Conservation (phyloP, 129 eudicot genomes). For the Saussurea involucrata region DNA sequence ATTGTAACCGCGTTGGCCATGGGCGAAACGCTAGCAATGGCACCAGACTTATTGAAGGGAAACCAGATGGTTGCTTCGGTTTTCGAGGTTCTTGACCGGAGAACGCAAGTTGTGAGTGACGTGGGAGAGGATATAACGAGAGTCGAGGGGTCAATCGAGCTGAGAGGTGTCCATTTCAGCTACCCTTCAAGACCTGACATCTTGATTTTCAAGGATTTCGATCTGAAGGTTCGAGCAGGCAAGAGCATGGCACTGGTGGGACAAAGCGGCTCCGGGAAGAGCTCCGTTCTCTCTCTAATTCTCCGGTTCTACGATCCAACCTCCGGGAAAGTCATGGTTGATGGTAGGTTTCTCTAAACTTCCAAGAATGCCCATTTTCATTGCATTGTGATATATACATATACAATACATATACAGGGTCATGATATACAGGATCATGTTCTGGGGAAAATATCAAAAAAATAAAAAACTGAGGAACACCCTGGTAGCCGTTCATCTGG, state of each 20-base stretch:
- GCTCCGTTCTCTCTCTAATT: constrained; percentile 79
- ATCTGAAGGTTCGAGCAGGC: constrained; percentile 72
- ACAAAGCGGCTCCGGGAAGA: constrained; percentile 97
- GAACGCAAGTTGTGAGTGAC: constrained; percentile 66
- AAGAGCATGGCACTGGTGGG: constrained; percentile 92
- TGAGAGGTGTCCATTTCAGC: constrained; percentile 75
- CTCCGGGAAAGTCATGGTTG: constrained; percentile 81
- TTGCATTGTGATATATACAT: background rate
- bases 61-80: constrained; percentile 98
- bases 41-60: constrained; percentile 91
- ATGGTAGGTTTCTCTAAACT: constrained; percentile 50
- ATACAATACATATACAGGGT: too few species aligned
- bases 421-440: too few species aligned
- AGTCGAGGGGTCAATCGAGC: constrained; percentile 84
- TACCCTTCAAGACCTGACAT: constrained; percentile 95
- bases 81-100: constrained; percentile 86
- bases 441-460: too few species aligned
- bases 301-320: constrained; percentile 93
- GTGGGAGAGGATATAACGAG: constrained; percentile 75
- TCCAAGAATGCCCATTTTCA: background rate
- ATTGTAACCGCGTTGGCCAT: constrained; percentile 94
- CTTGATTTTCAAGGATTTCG: constrained; percentile 71
- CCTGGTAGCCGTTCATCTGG: too few species aligned
- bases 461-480: too few species aligned
- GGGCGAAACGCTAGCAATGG: constrained; percentile 99